Evolutionary conservation across 2,329 filamentous ascomycete species (phyloP).

Genomic region (Calonectria hongkongensis): DNA sequence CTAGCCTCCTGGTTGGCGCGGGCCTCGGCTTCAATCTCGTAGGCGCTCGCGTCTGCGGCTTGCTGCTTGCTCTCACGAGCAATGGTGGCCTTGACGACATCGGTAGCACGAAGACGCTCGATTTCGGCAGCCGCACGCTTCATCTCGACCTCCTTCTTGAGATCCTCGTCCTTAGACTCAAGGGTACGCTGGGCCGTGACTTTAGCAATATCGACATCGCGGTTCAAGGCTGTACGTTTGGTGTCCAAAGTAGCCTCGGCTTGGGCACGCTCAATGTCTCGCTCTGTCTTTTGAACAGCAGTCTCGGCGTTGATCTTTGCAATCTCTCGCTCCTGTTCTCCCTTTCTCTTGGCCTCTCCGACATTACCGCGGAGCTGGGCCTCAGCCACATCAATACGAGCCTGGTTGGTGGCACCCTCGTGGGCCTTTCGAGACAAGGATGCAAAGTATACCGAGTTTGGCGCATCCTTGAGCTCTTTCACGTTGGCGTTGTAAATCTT

Average conservation of each 20-base stretch:
- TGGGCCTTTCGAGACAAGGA: conserved; percentile 89
- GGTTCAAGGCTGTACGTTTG: conserved; percentile 81
- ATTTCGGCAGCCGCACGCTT: conserved; percentile 87
- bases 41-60: conserved; percentile 78
- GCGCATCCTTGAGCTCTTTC: conserved; percentile 90
- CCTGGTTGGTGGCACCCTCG: conserved; percentile 89
- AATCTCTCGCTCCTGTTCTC: conserved; percentile 88
- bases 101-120: conserved; percentile 84
- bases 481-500: conserved; percentile 84
- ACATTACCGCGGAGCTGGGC: conserved; percentile 81
- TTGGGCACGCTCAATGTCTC: conserved; percentile 86
- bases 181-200: conserved; percentile 84
- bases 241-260: conserved; percentile 86
- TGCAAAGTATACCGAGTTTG: conserved; percentile 87
- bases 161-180: conserved; percentile 85
- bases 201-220: conserved; percentile 84
- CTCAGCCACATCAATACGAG: conserved; percentile 79
- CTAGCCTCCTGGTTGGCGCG: conserved; percentile 72
- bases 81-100: conserved; percentile 86
- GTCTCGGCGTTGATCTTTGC: conserved; percentile 92
- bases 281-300: conserved; percentile 88
- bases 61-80: conserved; percentile 80
- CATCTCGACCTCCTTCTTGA: conserved; percentile 85
- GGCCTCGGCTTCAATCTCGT: conserved; percentile 79
- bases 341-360: conserved; percentile 85